These are phyloP conservation scores for Exophiala xenobiotica DNA, from an alignment of 2,329 filamentous ascomycete genomes.

Conservation along the genomic window DNA sequence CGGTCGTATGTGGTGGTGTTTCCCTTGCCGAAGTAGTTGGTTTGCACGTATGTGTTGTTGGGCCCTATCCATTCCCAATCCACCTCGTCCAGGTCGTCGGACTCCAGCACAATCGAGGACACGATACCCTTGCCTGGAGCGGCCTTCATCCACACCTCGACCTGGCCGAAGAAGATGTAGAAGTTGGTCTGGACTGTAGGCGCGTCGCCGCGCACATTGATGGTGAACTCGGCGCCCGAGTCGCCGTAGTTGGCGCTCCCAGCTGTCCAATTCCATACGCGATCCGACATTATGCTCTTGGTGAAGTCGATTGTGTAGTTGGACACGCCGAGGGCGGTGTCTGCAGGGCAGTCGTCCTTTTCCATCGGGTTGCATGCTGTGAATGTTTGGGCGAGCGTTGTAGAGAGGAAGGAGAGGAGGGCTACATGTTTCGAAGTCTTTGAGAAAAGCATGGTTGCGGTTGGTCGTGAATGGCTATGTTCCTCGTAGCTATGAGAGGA, in stretches of 20 bases:
- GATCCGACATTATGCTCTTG: slow-evolving; percentile 55
- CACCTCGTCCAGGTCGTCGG: slow-evolving; percentile 81
- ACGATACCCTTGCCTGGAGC: slow-evolving; percentile 73
- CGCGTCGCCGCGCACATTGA: slow-evolving; percentile 68
- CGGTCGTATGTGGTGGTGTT: slow-evolving; percentile 70
- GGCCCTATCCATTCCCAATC: slow-evolving; percentile 81
- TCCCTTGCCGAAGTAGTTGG: slow-evolving; percentile 77
- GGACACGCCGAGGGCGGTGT: slow-evolving; percentile 66
- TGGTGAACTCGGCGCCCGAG: slow-evolving; percentile 69
- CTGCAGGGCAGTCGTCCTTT: slow-evolving; percentile 62
- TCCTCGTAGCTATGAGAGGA: background rate
- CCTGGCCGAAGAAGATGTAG: slow-evolving; percentile 82
- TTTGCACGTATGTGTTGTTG: slow-evolving; percentile 62
- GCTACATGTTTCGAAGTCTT: slow-evolving; percentile 10
- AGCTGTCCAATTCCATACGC: slow-evolving; percentile 67
- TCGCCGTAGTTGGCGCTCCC: slow-evolving; percentile 63
- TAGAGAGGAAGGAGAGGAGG: slow-evolving; percentile 43
- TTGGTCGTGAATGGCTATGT: background rate
- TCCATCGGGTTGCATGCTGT: slow-evolving; percentile 77
- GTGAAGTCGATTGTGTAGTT: slow-evolving; percentile 52
- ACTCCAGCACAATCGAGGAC: slow-evolving; percentile 78
- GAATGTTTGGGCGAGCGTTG: slow-evolving; percentile 68
- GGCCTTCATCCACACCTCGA: slow-evolving; percentile 76
- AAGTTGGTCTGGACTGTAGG: slow-evolving; percentile 77
- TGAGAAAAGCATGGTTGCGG: slow-evolving; percentile 17